Evolutionary conservation across 2,329 filamentous ascomycete species (phyloP), one percentile per base, ranked within the genome.

Genomic region (Esteya vermicola): DNA sequence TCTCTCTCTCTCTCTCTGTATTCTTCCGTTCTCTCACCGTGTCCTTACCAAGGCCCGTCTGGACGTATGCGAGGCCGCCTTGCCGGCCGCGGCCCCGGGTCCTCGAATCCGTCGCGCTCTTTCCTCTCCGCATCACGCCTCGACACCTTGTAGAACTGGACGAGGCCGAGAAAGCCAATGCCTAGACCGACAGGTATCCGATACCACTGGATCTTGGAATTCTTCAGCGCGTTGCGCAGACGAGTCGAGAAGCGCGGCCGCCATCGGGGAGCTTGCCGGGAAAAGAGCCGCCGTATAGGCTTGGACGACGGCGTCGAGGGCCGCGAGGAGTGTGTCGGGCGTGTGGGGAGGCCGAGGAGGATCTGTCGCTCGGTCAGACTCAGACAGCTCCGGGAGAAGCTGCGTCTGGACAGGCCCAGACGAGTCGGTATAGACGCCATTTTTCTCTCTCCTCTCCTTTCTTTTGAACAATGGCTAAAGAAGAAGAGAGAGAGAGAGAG

Each of bases 141-240:
- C 13, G 65, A 75, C 41, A 84, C 74, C 55, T 84, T 84, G 59
- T 89, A 91, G 56, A 93, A 78, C 52, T 94, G 86, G 38, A 88
- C 70, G 38, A 83, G 65, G 20, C 85, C 88, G 9, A 95, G 68
- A 52, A 93, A 86, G 42, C 75, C 84, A 52, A 94, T 78, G 44
- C 88, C 88, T 19, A 94, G 68, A 21, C 81, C 84, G 41, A 94
- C 74, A 19, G 88, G 88, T 50, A 95, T 93, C 35, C 83, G 84
- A 59, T 86, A 85, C 88, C 88, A 95, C 64, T 83, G 75, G 45
- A 91, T 70, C 57, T 67, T 73, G 47, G 63, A 66, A 48, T 66
- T 67, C 46, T 59, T 63, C 39, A 69, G 55, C 32, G 68, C 67
- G 43, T 62, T 61, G 21, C 67, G 61, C 41, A 74, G 59, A 22